Base-by-base conservation (phyloP, 495 filamentous ascomycete species). In the Barbatosphaeria neglecta region DNA sequence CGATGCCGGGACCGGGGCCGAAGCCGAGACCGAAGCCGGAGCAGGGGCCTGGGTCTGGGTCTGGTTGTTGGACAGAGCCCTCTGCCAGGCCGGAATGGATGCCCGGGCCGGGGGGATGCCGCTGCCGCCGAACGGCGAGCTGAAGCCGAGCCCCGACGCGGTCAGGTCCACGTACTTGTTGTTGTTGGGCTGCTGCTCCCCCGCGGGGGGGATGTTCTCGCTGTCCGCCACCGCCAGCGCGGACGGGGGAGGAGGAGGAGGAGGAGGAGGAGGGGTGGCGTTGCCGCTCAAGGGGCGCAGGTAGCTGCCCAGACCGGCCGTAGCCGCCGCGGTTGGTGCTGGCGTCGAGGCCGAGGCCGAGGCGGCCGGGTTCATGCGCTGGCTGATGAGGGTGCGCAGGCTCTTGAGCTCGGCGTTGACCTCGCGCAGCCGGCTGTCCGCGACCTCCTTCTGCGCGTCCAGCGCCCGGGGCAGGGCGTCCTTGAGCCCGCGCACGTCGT, bases 341-440 rank as follows among this genome's bases (percentile, higher is more conserved):
- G 2, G 3, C 27, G 27, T 10, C 2, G 27, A 10, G 3, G 27
- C 27, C 28, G 28, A 11, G 31, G 31, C 9, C 2, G 31, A 10
- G 13, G 10, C 13, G 23, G 62, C 60, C 37, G 67, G 62, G 52
- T 80, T 80, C 67, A 94, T 77, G 52, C 87, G 73, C 63, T 93
- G 92, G 37, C 77, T 78, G 60, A 96, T 71, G 45, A 99, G 68
- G 17, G 82, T 81, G 69, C 96, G 96, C 48, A 99, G 67, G 62
- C 89, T 94, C 77, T 85, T 88, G 49, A 99, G 72, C 63, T 99
- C 92, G 9, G 73, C 76, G 46, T 87, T 83, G 43, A 99, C 75
- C 45, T 96, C 93, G 61, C 78, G 84, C 41, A 99, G 64, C 27
- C 86, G 72, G 47, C 68, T 76, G 61, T 97, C 90, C 37, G 83